Evolutionary conservation across 140 eudicot species (phyloP).

Genomic region (Oenanthe javanica): DNA sequence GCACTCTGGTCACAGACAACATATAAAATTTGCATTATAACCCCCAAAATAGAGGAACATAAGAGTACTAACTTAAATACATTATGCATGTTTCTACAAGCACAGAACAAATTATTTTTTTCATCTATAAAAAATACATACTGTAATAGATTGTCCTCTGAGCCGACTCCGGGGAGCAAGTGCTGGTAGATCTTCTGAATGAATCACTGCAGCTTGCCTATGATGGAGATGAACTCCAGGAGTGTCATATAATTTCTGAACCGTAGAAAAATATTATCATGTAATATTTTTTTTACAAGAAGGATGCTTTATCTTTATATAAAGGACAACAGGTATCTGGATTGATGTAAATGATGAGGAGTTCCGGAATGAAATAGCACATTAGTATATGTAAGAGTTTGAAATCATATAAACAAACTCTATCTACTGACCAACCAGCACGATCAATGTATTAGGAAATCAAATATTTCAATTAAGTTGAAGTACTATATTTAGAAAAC

Average conservation of each 20-base stretch:
- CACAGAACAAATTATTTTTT: background rate
- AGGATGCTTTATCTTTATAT: background rate
- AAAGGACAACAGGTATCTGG: background rate
- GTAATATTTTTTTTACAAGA: background rate
- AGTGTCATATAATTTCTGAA: slow-evolving; percentile 83
- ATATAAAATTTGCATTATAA: background rate
- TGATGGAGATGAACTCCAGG: slow-evolving; percentile 99
- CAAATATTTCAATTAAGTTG: background rate
- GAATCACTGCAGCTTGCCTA: slow-evolving; percentile 93
- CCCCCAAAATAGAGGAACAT: background rate
- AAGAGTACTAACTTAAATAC: background rate
- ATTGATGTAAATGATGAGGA: background rate
- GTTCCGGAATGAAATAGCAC: background rate
- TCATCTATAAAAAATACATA: slow-evolving; percentile 13
- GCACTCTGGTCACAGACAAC: slow-evolving; percentile 17
- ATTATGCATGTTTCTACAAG: background rate
- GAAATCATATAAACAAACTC: background rate
- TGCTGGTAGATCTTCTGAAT: slow-evolving; percentile 77
- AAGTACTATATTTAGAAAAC: background rate
- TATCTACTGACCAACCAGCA: background rate
- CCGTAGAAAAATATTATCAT: background rate
- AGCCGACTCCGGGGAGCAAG: slow-evolving; percentile 93
- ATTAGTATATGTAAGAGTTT: no score
- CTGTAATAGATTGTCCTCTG: slow-evolving; percentile 75
- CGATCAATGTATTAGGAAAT: background rate